phyloP scores from a whole-genome alignment of 2,329 filamentous ascomycete species.

The Chaetomium strumarium region DNA sequence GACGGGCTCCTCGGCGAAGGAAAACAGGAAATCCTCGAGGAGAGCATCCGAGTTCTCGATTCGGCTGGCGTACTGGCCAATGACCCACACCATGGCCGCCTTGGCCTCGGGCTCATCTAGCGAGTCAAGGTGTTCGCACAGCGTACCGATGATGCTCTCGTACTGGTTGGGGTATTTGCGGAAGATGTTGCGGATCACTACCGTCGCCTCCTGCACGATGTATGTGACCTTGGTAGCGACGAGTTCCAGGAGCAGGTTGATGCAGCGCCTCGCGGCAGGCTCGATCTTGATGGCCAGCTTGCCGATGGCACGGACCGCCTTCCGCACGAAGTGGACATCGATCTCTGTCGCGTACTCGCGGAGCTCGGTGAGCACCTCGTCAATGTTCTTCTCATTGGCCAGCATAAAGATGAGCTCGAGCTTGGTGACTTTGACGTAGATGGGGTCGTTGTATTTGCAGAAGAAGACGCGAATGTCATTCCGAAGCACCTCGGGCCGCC shows the following conservation, averaged over 20 bases:
- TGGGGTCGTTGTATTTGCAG: constrained; percentile 99
- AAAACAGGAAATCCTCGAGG: constrained; percentile 89
- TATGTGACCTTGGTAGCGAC: constrained; percentile 98
- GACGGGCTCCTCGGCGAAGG: constrained; percentile 88
- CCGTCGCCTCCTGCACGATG: constrained; percentile 97
- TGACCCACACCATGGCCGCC: constrained; percentile 98
- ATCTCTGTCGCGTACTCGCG: constrained; percentile 98
- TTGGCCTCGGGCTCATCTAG: constrained; percentile 97
- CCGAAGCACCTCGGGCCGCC: constrained; percentile 83
- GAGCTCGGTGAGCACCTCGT: constrained; percentile 87
- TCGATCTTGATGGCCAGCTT: constrained; percentile 99
- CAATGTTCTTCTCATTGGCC: constrained; percentile 90
- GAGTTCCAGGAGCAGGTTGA: constrained; percentile 84
- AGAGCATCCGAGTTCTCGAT: constrained; percentile 96
- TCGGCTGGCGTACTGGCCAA: constrained; percentile 93
- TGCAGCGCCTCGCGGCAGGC: constrained; percentile 82
- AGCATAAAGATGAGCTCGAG: constrained; percentile 99
- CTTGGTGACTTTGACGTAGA: constrained; percentile 99
- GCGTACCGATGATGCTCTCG: constrained; percentile 90
- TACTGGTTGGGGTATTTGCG: constrained; percentile 98
- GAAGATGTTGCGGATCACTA: constrained; percentile 98
- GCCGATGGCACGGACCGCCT: constrained; percentile 93
- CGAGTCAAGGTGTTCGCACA: constrained; percentile 94
- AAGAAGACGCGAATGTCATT: constrained; percentile 99
- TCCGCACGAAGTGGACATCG: constrained; percentile 96